A percentile compares a stretch with the other conserved stretches of the same genome.
Evolutionary conservation across 306 rosid genomes (phyloP).

Genomic region (Luffa aegyptiaca): DNA sequence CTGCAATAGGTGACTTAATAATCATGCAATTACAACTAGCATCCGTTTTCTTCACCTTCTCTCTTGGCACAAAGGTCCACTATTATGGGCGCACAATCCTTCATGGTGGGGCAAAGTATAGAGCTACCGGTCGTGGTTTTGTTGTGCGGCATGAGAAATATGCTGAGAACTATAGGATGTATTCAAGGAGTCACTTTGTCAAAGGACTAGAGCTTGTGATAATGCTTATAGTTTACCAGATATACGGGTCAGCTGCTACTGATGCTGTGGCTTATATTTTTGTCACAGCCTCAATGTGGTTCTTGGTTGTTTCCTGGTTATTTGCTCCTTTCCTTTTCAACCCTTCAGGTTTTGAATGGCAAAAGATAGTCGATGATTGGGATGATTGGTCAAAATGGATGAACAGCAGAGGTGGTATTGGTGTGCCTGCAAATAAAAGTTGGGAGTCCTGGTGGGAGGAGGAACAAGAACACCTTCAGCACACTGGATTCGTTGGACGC

Average conservation of each 20-base stretch:
- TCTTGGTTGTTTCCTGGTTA: slow-evolving; percentile 67
- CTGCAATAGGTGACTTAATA: slow-evolving; percentile 67
- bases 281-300: slow-evolving; percentile 80
- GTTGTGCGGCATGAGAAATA: slow-evolving; percentile 92
- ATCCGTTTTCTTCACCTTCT: slow-evolving; percentile 91
- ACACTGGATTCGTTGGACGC: slow-evolving; percentile 62
- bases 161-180: slow-evolving; percentile 89
- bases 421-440: slow-evolving; percentile 86
- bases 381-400: slow-evolving; percentile 98
- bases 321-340: slow-evolving; percentile 91
- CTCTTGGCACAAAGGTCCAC: slow-evolving; percentile 83
- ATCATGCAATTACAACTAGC: slow-evolving; percentile 95
- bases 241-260: slow-evolving; percentile 57
- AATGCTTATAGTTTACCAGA: slow-evolving; percentile 52
- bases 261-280: slow-evolving; percentile 30
- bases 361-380: slow-evolving; percentile 97
- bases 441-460: slow-evolving; percentile 99
- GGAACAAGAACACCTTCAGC: slow-evolving; percentile 88
- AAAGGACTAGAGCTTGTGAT: slow-evolving; percentile 78
- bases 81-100: slow-evolving; percentile 87
- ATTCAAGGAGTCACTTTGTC: slow-evolving; percentile 91
- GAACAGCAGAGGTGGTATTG: slow-evolving; percentile 74
- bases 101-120: slow-evolving; percentile 92
- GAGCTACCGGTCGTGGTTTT: slow-evolving; percentile 99
- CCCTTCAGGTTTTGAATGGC: slow-evolving; percentile 99